Conservation (phyloP, 495 filamentous ascomycete genomes). For the Pseudevernia furfuracea region DNA sequence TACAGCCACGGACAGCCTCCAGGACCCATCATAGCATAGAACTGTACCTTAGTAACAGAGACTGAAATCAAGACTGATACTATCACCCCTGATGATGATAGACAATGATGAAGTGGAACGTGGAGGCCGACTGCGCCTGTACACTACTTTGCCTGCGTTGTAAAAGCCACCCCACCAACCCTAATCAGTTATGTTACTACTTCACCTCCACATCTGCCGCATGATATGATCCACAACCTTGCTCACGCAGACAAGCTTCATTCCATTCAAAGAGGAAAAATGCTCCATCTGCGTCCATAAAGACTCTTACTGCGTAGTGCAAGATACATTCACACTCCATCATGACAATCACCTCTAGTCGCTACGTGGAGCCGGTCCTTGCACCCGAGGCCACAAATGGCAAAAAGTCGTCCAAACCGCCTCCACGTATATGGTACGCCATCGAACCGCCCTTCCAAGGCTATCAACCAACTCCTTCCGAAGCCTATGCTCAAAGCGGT, state of each 20-base stretch:
- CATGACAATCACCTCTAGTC: conserved; percentile 46
- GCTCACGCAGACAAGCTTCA: neutral
- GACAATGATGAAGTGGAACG: neutral
- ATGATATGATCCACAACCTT: neutral
- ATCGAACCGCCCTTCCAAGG: conserved; percentile 75
- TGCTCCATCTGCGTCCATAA: neutral
- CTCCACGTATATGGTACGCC: conserved; percentile 45
- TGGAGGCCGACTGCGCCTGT: neutral
- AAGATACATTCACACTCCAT: conserved; percentile 19
- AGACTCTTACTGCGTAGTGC: neutral
- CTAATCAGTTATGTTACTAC: neutral
- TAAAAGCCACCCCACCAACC: neutral
- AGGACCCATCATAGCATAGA: conserved; percentile 57
- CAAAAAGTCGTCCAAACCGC: conserved; percentile 39
- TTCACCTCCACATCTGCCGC: neutral
- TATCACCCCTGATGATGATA: neutral
- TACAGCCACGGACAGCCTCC: conserved; percentile 74
- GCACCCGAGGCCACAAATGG: conserved; percentile 32
- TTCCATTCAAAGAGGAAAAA: neutral
- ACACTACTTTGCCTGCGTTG: too few relatives aligned
- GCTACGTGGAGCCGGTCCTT: conserved; percentile 36
- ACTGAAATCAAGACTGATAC: neutral
- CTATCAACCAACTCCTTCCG: conserved; percentile 56
- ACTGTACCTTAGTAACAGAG: neutral
- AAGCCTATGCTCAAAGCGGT: conserved; percentile 57